Evolutionary conservation across 2,329 filamentous ascomycete species (phyloP), one percentile per base, ranked within the genome.

Genomic region (Ophiosphaerella korrae): DNA sequence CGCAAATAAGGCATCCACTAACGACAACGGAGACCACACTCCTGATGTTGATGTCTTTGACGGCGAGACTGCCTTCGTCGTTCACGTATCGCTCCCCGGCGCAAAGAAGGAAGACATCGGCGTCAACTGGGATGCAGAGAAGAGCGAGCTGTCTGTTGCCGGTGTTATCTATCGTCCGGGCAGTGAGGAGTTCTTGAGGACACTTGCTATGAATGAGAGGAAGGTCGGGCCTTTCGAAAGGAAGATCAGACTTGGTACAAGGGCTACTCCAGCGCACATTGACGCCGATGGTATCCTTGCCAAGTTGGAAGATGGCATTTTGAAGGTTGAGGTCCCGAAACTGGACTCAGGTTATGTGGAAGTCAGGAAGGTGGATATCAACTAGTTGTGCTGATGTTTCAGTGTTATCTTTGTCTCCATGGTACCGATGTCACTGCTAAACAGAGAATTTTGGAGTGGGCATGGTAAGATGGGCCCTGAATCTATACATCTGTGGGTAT

Each of bases 241-340:
- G 50, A 85, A 82, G 63, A 78, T 95, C 41, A 79, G 80, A 24
- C 78, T 95, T 23, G 80, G 77, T 13, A 81, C 77, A 42, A 65
- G 77, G 44, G 76, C 78, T 7, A 79, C 79, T 26, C 82, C 83
- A 26, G 84, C 86, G 7, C 80, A 82, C 56, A 77, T 94, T 13
- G 87, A 92, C 62, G 82, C 79, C 1, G 81, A 87, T 42, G 79
- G 75, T 21, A 93, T 94, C 66, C 82, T 79, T 2, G 89, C 90
- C 2, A 90, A 85, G 75, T 80, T 95, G 74, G 88, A 91, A 71
- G 88, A 94, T 67, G 90, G 90, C 5, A 77, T 95, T 1, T 72
- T 95, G 60, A 78, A 87, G 32, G 80, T 95, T n/a, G 85, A 83
- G n/a, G 84, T 95, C 1, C 89, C 89, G 7, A 92, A 91, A 78